Conservation (phyloP, 1,139 yeast genomes). For the Candida frijolesensis region DNA sequence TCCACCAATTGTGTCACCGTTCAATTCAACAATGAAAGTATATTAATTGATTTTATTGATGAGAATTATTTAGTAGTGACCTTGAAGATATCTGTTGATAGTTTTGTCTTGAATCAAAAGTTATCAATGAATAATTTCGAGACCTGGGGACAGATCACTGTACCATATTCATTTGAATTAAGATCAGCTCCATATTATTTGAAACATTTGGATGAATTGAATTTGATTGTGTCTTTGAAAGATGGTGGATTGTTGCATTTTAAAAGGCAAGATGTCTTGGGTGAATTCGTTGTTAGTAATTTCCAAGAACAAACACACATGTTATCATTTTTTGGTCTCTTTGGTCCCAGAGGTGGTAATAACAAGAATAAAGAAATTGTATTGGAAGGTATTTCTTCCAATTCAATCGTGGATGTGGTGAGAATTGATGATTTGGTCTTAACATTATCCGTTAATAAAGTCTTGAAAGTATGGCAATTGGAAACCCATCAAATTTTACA, state of each 20-base stretch:
- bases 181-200: conserved; percentile 60
- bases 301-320: conserved; percentile 57
- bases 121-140: conserved; percentile 32
- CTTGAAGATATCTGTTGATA: conserved; percentile 30
- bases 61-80: conserved; percentile 36
- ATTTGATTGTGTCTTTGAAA: conserved; percentile 56
- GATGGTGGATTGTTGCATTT: conserved; percentile 74
- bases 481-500: conserved; percentile 28
- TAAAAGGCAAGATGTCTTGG: conserved; percentile 34
- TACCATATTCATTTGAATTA: conserved; percentile 75
- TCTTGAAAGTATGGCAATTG: conserved; percentile 60
- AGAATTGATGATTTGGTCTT: conserved; percentile 18
- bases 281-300: conserved; percentile 50
- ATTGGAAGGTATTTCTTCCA: conserved; percentile 33
- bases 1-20: conserved; percentile 27
- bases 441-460: conserved; percentile 48
- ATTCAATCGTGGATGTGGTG: conserved; percentile 35
- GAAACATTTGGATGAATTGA: conserved; percentile 44
- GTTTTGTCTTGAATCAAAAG: conserved; percentile 26
- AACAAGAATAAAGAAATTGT: conserved; percentile 19
- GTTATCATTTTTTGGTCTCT: conserved; percentile 33
- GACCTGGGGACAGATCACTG: conserved; percentile 65
- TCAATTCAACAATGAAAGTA: conserved; percentile 18
- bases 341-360: conserved; percentile 23
- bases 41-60: conserved; percentile 32